These are phyloP conservation scores for Fusarium sambucinum DNA, from an alignment of 2,329 filamentous ascomycete species.

Conservation along the genomic window DNA sequence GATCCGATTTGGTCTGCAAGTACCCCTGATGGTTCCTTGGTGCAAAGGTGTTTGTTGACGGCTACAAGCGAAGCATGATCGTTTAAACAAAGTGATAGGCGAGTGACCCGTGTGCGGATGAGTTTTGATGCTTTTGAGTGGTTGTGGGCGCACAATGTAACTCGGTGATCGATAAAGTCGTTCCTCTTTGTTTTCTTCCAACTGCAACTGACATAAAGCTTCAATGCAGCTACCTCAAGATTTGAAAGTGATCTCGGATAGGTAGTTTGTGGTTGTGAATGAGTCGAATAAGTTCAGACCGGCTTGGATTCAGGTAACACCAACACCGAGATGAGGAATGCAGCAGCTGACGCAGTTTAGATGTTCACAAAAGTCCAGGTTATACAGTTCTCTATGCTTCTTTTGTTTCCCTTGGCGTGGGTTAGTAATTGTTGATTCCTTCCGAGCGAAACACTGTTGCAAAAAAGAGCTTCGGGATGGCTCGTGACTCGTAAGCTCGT, in stretches of 20 bases:
- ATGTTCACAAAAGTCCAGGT: conserved; percentile 21
- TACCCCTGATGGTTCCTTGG: conserved; percentile 21
- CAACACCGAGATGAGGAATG: conserved; percentile 19
- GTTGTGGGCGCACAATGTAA: conserved; percentile 16
- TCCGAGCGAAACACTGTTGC: conserved; percentile 21
- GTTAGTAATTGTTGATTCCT: conserved; percentile 18
- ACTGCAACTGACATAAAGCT: conserved; percentile 8
- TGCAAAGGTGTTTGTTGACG: conserved; percentile 33
- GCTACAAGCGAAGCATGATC: conserved; percentile 43
- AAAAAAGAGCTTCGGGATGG: conserved; percentile 21
- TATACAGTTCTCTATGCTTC: conserved; percentile 28
- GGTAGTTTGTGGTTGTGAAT: background rate
- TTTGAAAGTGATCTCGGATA: conserved; percentile 1
- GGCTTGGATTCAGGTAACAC: conserved; percentile 17
- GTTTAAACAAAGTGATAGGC: conserved; percentile 16
- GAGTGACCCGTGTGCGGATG: background rate
- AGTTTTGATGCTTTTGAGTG: conserved; percentile 7
- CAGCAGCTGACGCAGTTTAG: conserved; percentile 31
- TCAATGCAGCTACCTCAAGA: background rate
- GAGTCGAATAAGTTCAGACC: conserved; percentile 10
- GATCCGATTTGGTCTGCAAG: conserved; percentile 22
- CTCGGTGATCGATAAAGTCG: conserved; percentile 9
- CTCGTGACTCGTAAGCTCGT: conserved; percentile 44
- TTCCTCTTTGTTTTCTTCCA: conserved; percentile 7
- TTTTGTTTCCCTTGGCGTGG: conserved; percentile 26